phyloP scores from a whole-genome alignment of 2,329 filamentous ascomycete species.

The Thermochaetoides dissita region DNA sequence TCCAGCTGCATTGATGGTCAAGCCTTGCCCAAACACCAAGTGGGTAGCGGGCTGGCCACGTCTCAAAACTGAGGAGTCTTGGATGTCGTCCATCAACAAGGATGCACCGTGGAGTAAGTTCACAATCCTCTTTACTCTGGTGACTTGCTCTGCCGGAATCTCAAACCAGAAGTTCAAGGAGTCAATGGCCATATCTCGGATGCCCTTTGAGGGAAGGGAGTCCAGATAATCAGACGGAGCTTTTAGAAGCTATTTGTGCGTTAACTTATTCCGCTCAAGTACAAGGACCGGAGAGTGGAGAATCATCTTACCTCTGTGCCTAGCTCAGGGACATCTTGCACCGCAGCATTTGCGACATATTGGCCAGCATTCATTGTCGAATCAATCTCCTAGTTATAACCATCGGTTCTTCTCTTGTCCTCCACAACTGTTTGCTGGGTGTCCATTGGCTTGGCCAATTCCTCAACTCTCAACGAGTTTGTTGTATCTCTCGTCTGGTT shows the following conservation, averaged over 20 bases:
- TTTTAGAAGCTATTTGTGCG: conserved; percentile 4
- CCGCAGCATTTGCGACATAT: background rate
- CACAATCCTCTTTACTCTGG: conserved; percentile 16
- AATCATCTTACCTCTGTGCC: background rate
- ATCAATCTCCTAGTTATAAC: too few species aligned
- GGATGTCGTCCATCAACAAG: conserved; percentile 26
- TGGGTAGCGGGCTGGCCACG: conserved; percentile 24
- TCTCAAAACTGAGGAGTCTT: conserved; percentile 23
- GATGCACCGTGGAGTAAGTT: conserved; percentile 20
- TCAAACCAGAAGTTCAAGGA: conserved; percentile 20
- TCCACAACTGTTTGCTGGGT: too few species aligned
- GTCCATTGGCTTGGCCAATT: too few species aligned
- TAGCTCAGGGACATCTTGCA: background rate
- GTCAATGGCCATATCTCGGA: conserved; percentile 15
- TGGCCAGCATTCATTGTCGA: too few species aligned
- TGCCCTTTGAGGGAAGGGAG: conserved; percentile 16
- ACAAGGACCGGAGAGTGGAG: background rate
- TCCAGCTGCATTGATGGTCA: conserved; percentile 24
- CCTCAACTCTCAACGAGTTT: too few species aligned
- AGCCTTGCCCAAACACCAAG: conserved; percentile 21
- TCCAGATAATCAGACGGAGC: conserved; percentile 14
- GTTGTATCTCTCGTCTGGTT: too few species aligned
- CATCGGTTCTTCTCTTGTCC: too few species aligned
- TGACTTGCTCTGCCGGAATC: conserved; percentile 11
- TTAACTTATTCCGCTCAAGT: too few species aligned